Base-by-base conservation (phyloP, 768 basidiomycete genomes). In the Trametopsis cervina region DNA sequence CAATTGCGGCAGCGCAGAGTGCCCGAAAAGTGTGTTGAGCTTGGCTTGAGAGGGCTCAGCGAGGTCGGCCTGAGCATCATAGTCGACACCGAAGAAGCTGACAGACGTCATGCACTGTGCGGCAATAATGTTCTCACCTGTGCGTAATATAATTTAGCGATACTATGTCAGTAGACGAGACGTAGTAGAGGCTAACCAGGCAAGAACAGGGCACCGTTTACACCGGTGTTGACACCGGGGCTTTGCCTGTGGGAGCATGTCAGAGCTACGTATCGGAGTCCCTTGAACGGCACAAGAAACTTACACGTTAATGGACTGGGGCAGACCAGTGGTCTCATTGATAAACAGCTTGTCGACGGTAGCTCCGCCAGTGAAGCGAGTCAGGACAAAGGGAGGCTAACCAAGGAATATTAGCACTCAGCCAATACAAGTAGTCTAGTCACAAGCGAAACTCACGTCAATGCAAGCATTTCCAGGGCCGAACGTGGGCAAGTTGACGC, bases 341-440 rank as follows among this genome's bases (percentile, higher is more conserved):
- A 65, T 46, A 15, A 49, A 43, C 10, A 65, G 47, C 40, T 54
- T 53, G 42, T 62, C 47, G 15, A 59, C 55, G 3, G 43, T 29
- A 0, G 63, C 64, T 12, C 63, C 61, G 10, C 61, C 60, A 4
- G 64, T 65, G 46, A 63, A 44, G 39, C 64, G 61, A 21, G 62
- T 65, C 39, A 61, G 54, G 1, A 52, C 54, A 48, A 63, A 63
- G 1, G 63, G 61, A 21, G 64, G 64, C 60, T 63, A 39, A 29
- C 1, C 4, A 26, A 13, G 45, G 37, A 4, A 23, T 10, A 15
- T 38, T 36, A 4, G 4, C 33, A 35, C 33, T 35, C 33, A 17
- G 10, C 10, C 17, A 35, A 17, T n/a, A 17, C 33, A 11, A 41
- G 21, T 9, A 20, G 11, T 17, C 27, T 21, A 23, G 42, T 15